Base-by-base conservation (phyloP, 2,329 filamentous ascomycete genomes). In the Alternaria arbusti region DNA sequence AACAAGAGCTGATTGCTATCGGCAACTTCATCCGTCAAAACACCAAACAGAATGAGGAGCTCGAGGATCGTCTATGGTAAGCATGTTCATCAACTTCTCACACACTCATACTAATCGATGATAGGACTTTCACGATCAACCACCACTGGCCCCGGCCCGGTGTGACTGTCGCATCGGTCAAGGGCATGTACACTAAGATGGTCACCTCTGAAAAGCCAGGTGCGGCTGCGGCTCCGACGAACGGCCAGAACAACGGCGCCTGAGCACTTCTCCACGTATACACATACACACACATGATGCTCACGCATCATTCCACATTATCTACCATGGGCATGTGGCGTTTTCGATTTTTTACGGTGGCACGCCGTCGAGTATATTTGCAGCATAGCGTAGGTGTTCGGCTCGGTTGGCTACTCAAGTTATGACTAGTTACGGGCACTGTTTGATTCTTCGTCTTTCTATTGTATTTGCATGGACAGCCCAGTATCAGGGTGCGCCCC, bases 11-110 rank as follows among this genome's bases (percentile, higher is more conserved):
- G 40, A 82, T 89, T 45, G 84, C 84, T 5, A 88, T 91, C 75
- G 89, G 89, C 57, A 85, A 86, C 59, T 90, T 89, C 70, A 86
- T 90, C 65, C 85, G 86, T 54, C 81, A 82, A 28, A 78, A 84
- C 57, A 75, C 76, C 47, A 74, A 78, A 32, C 82, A 82, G 55
- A 82, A 83, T 28, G 73, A 77, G 36, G 78, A 79, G 63, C 74
- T 86, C 44, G 84, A 86, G 69, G 82, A 83, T 52, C 83, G 84
- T 54, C 82, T 86, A 59, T 87, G 85, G 85, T 86, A 78, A 78
- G 84, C 74, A 20, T 17, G 13, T 10, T 12, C 12, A 23, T 5
- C 17, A 4, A 7, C 12, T 10, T 12, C 13, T 23, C 8, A 30
- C 22, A 8, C 20, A 9, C 54, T 17, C 9, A 58, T 40, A 28